Conservation (phyloP, 129 eudicot genomes). For the Deinandra increscens region DNA sequence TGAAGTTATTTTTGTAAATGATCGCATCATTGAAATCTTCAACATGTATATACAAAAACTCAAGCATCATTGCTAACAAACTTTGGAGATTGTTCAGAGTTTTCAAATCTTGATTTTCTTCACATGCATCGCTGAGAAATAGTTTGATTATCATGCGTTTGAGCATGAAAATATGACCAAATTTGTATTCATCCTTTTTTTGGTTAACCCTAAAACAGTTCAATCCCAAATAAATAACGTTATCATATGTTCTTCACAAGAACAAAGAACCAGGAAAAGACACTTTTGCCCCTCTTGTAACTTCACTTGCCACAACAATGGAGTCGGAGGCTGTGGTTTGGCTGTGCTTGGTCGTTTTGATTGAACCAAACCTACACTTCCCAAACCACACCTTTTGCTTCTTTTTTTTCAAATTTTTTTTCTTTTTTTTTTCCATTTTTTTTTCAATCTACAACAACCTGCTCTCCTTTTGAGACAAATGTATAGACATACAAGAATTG, state of each 20-base stretch:
- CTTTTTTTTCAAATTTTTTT: slow-evolving; percentile 6
- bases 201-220: not conserved
- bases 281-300: slow-evolving; percentile 31
- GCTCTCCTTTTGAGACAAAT: slow-evolving; percentile 34
- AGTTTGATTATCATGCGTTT: not conserved
- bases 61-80: too few species aligned
- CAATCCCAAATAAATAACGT: slow-evolving; percentile 17
- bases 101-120: not conserved
- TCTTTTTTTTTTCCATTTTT: not conserved
- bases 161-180: slow-evolving; percentile 1
- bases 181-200: slow-evolving; percentile 1
- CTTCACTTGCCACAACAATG: slow-evolving; percentile 54
- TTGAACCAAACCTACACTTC: slow-evolving; percentile 68
- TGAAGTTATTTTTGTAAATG: too few species aligned
- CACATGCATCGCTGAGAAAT: not conserved
- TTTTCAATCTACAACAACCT: slow-evolving; percentile 38
- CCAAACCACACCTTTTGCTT: slow-evolving; percentile 44
- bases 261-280: slow-evolving; percentile 15
- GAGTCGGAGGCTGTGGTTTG: slow-evolving; percentile 44
- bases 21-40: too few species aligned
- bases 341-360: slow-evolving; percentile 58
- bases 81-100: not conserved
- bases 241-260: slow-evolving; percentile 9
- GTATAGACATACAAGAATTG: slow-evolving; percentile 13
- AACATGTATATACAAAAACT: too few species aligned